Conservation (phyloP, 2,329 filamentous ascomycete genomes). For the Acephala macrosclerotiorum region DNA sequence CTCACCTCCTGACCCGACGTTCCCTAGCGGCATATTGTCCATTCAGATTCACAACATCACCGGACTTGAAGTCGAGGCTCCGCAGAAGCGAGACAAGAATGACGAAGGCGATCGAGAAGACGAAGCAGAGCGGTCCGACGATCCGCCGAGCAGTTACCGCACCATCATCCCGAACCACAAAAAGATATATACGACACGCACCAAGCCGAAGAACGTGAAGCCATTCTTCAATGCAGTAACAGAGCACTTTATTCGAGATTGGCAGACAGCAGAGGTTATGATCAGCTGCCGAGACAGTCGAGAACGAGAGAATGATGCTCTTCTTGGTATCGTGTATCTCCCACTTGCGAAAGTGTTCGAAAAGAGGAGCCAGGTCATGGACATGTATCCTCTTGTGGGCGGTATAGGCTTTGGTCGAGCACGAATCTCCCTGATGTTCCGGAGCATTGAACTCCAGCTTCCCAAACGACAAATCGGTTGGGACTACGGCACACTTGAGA, state of each 20-base stretch:
- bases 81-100: slow-evolving; percentile 34
- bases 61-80: slow-evolving; percentile 36
- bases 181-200: slow-evolving; percentile 73
- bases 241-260: slow-evolving; percentile 75
- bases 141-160: slow-evolving; percentile 74
- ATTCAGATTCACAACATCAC: slow-evolving; percentile 42
- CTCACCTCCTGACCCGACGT: slow-evolving; percentile 67
- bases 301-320: slow-evolving; percentile 72
- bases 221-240: slow-evolving; percentile 82
- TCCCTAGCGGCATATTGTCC: slow-evolving; percentile 68
- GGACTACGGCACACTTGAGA: slow-evolving; percentile 75
- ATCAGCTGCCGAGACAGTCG: slow-evolving; percentile 72
- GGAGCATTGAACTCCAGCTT: slow-evolving; percentile 69
- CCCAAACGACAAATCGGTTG: slow-evolving; percentile 68
- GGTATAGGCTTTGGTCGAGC: slow-evolving; percentile 76
- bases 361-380: slow-evolving; percentile 69
- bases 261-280: slow-evolving; percentile 71
- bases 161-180: slow-evolving; percentile 77
- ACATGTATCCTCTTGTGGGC: slow-evolving; percentile 71
- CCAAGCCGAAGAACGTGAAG: slow-evolving; percentile 80
- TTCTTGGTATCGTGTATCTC: slow-evolving; percentile 75
- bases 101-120: slow-evolving; percentile 57
- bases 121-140: slow-evolving; percentile 65
- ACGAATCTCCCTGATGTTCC: slow-evolving; percentile 76
- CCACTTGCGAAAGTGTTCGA: slow-evolving; percentile 68